These are phyloP conservation scores for Tephrocybe rancida DNA, from an alignment of 768 basidiomycete genomes.

Conservation along the genomic window DNA sequence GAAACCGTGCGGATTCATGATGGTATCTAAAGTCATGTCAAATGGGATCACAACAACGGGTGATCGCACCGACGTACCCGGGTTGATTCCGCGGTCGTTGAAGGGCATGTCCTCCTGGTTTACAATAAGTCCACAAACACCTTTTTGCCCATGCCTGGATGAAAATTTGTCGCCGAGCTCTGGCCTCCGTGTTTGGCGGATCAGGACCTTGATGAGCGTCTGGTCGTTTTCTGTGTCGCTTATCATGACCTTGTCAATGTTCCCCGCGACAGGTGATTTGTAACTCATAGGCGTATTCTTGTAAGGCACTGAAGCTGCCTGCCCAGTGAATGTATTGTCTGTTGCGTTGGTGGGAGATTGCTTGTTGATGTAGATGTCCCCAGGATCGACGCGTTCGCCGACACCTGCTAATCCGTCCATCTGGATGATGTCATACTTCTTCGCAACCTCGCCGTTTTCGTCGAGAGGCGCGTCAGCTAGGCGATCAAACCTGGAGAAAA, in stretches of 20 bases:
- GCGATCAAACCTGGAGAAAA: constrained; percentile 74
- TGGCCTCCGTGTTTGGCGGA: constrained; percentile 94
- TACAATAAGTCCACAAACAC: constrained; percentile 97
- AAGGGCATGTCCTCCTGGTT: constrained; percentile 99
- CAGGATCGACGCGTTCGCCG: constrained; percentile 91
- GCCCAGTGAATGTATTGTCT: constrained; percentile 85
- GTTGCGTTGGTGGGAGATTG: constrained; percentile 95
- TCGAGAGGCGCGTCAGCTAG: constrained; percentile 90
- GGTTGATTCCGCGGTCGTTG: constrained; percentile 95
- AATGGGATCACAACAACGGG: constrained; percentile 7
- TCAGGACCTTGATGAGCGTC: constrained; percentile 94
- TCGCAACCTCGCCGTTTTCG: constrained; percentile 76
- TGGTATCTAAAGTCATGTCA: constrained; percentile 66
- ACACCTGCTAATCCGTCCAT: constrained; percentile 93
- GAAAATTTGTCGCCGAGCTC: constrained; percentile 99
- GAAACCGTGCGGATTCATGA: constrained; percentile 99
- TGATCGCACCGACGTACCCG: constrained; percentile 52
- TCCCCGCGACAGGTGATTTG: constrained; percentile 90
- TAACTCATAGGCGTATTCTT: constrained; percentile 92
- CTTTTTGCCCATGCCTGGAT: constrained; percentile 97
- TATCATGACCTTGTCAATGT: constrained; percentile 97
- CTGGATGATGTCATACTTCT: constrained; percentile 91
- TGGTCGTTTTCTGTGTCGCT: constrained; percentile 97
- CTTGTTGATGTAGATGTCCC: constrained; percentile 95
- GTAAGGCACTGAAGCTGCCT: constrained; percentile 83